Base-by-base conservation (phyloP, 768 basidiomycete genomes). In the Kwoniella sp. region DNA sequence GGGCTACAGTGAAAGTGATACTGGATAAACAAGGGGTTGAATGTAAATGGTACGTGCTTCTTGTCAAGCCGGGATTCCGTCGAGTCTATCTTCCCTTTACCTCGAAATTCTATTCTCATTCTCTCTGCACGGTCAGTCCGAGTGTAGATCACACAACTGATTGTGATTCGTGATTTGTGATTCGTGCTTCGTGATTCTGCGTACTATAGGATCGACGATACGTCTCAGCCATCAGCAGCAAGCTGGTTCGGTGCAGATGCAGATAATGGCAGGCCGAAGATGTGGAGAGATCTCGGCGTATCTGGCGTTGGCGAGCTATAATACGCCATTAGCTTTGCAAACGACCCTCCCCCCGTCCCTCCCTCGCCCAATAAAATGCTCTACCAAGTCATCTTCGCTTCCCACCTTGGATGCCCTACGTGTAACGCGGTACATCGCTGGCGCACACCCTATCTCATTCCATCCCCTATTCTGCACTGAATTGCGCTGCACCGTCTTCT, bases 1-100 rank as follows among this genome's bases (percentile, higher is more conserved):
- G 96, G 96, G 87, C 90, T 2, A 96, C 96, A 0, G 87, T 94
- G 65, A 93, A 92, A 75, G 85, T 90, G 1, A 78, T 87, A 2
- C 81, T 99, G 17, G 92, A 95, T 54, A 90, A 90, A 74, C 82
- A 86, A 40, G 95, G 85, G 0, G 88, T 91, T 77, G 71, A 83
- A 1, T 87, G 90, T 12, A 86, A 89, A 82, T 99, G 96, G 95
- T 94, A 37, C 2, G 80, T 70, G 33, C 13, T 22, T 25, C 12
- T 17, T 24, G 17, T 8, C n/a, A n/a, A n/a, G n/a, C n/a, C n/a
- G n/a, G n/a, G n/a, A n/a, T n/a, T n/a, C n/a, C n/a, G n/a, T n/a
- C n/a, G n/a, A n/a, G n/a, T n/a, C n/a, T n/a, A n/a, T n/a, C n/a
- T n/a, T n/a, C n/a, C n/a, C n/a, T n/a, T n/a, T n/a, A n/a, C n/a